phyloP scores from a whole-genome alignment of 2,329 filamentous ascomycete species.

The Trichoderma pleuroti region DNA sequence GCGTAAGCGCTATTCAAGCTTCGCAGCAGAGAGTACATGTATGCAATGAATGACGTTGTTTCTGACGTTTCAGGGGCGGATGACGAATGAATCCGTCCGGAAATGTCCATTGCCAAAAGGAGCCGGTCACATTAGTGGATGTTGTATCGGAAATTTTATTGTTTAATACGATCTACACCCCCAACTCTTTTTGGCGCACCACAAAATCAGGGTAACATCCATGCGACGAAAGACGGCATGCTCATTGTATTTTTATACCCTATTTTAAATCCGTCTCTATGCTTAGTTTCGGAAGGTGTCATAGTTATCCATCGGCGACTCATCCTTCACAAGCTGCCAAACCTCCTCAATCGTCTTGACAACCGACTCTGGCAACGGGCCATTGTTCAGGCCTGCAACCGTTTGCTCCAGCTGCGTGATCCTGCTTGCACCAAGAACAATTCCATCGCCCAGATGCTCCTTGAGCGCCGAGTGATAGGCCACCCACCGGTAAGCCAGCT shows the following conservation, averaged over 20 bases:
- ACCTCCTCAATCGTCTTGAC: conserved; percentile 20
- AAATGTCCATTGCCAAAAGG: neutral
- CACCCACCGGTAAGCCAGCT: conserved; percentile 19
- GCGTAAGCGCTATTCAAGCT: neutral
- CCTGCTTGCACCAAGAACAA: conserved; percentile 15
- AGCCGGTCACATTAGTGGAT: neutral
- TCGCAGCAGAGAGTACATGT: neutral
- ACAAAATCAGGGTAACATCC: neutral
- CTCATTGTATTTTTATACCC: neutral
- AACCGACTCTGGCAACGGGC: conserved; percentile 18
- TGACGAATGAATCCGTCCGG: neutral
- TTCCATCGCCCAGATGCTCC: neutral
- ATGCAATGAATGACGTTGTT: neutral
- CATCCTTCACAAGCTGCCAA: conserved; percentile 18
- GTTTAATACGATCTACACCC: neutral
- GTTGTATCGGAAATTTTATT: neutral
- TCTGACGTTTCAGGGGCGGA: neutral
- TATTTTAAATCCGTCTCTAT: neutral
- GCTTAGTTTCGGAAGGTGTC: neutral
- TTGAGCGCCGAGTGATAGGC: conserved; percentile 11
- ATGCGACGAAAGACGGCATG: neutral
- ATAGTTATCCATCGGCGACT: conserved; percentile 10
- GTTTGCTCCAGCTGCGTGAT: conserved; percentile 8
- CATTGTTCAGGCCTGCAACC: conserved; percentile 8
- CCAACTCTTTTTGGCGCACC: neutral